These are phyloP conservation scores for Antitrichia curtipendula DNA, from an alignment of 225 moss, liverwort and hornwort species.

Conservation along the genomic window DNA sequence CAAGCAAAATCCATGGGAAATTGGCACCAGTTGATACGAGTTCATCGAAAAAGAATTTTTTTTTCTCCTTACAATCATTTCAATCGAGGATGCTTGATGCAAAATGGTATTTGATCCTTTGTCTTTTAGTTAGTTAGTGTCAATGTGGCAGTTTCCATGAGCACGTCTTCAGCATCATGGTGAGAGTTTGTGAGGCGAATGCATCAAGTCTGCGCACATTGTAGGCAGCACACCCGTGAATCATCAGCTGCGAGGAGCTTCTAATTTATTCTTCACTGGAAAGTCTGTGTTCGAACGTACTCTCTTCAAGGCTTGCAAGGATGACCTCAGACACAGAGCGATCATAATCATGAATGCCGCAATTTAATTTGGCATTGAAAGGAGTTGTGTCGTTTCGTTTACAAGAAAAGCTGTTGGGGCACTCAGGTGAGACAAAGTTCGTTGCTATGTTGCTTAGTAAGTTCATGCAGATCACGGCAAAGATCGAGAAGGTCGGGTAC, in stretches of 20 bases:
- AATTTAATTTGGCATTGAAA: not conserved
- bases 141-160: not conserved
- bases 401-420: not conserved
- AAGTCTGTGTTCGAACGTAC: not conserved
- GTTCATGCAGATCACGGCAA: not conserved
- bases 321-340: not conserved
- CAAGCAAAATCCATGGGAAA: not conserved
- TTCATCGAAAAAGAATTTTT: not conserved
- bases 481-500: not conserved
- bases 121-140: not conserved
- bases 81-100: not conserved
- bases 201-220: not conserved
- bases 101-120: not conserved
- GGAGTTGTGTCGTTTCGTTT: not conserved
- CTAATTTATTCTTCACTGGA: not conserved
- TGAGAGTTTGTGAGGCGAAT: not conserved
- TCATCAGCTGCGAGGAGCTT: not conserved
- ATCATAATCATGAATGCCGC: not conserved
- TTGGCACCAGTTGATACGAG: not conserved
- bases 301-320: not conserved
- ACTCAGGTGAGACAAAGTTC: not conserved
- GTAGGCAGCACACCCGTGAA: not conserved
- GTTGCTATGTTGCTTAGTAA: not conserved
- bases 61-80: not conserved
- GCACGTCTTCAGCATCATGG: not conserved